Base-by-base conservation (phyloP, 768 basidiomycete genomes). In the Pisolithus orientalis region DNA sequence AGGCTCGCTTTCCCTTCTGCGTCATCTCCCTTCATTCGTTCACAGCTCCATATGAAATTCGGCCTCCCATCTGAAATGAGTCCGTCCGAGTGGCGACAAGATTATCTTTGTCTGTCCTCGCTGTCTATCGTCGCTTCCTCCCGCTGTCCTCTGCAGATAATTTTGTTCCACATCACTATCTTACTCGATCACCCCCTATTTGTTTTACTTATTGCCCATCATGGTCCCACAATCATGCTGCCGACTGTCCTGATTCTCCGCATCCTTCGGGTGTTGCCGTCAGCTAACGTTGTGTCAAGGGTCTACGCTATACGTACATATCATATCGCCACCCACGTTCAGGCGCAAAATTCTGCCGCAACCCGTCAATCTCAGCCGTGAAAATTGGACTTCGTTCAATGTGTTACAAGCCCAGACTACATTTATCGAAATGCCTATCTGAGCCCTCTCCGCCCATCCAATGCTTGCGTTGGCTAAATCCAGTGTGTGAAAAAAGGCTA, bases 371-470 rank as follows among this genome's bases (percentile, higher is more conserved):
- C 4, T 39, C 47, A 49, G 45, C 48, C 44, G 28, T 50, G 37
- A 45, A 50, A 31, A 46, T 32, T 21, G 21, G 31, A 9, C 2
- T 9, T 10, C 6, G 31, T 34, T 34, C 13, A 34, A 34, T 13
- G 14, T 13, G 34, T 34, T 21, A 21, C 21, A 21, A 14, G 34
- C 13, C 34, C 34, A 34, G 34, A 34, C 34, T 34, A 5, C 34
- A 34, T 34, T 49, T 47, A 57, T 57, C 56, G 49, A 21, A 21
- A 57, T 57, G 34, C 56, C 53, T 57, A 57, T 57, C 56, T 57
- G 39, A 48, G 56, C 56, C 14, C 44, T 42, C 16, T 3, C 16
- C 29, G 27, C 27, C 43, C n/a, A 16, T 44, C 14, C 38, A 28
- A 28, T 13, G 34, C 34, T 34, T 34, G 11, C 34, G 13, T 14